These are phyloP conservation scores for Zasmidium cellare DNA, from an alignment of 2,329 filamentous ascomycete genomes.

Conservation along the genomic window DNA sequence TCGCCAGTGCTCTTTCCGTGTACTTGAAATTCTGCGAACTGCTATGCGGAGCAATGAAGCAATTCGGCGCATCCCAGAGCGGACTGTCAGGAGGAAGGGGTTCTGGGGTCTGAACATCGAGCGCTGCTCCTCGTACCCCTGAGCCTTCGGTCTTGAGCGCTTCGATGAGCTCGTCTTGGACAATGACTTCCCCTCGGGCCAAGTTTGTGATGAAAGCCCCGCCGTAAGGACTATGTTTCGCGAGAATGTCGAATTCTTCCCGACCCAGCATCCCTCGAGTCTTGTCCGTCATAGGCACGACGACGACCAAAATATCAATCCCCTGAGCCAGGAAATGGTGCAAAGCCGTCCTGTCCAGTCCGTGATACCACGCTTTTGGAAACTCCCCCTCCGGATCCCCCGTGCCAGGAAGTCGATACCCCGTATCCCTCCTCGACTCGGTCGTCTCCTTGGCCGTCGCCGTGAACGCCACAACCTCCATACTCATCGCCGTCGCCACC, in stretches of 20 bases:
- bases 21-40: neutral
- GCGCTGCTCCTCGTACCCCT: slow-evolving; percentile 58
- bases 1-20: neutral
- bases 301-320: slow-evolving; percentile 56
- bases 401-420: slow-evolving; percentile 66
- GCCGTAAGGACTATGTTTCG: slow-evolving; percentile 6
- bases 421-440: slow-evolving; percentile 61
- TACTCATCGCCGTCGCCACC: slow-evolving; percentile 48
- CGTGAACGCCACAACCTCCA: slow-evolving; percentile 72
- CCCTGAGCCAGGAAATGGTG: slow-evolving; percentile 54
- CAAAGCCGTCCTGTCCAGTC: slow-evolving; percentile 50
- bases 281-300: slow-evolving; percentile 53
- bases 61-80: slow-evolving; percentile 56
- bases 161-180: slow-evolving; percentile 60
- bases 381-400: slow-evolving; percentile 57
- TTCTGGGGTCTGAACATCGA: slow-evolving; percentile 77
- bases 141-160: slow-evolving; percentile 57
- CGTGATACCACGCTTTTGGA: slow-evolving; percentile 57
- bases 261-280: slow-evolving; percentile 54
- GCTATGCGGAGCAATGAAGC: neutral
- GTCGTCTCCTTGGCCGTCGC: slow-evolving; percentile 64
- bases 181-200: slow-evolving; percentile 62
- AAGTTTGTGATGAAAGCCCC: slow-evolving; percentile 66
- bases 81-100: slow-evolving; percentile 66
- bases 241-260: slow-evolving; percentile 47